Percentiles rank a stretch among this genome's conserved stretches.
These are phyloP conservation scores for Rhodotorula sp. DNA, from an alignment of 1,284 basidiomycete genomes.

Conservation along the genomic window DNA sequence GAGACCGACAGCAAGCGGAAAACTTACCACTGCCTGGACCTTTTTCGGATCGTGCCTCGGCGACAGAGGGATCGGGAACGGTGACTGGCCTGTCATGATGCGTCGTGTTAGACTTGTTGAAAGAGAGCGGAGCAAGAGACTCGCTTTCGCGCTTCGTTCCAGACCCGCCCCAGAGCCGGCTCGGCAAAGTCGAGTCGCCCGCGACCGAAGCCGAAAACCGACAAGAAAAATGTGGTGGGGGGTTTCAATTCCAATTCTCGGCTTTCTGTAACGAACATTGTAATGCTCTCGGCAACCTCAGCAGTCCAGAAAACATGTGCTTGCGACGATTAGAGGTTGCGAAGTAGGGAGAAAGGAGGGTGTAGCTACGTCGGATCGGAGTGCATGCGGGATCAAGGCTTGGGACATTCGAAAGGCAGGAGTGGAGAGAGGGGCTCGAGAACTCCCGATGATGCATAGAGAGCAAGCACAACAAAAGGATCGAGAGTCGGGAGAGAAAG, in stretches of 20 bases:
- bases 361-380: too few relatives aligned
- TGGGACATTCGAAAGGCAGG: too few relatives aligned
- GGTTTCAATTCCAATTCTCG: too few relatives aligned
- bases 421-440: too few relatives aligned
- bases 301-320: not conserved
- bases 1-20: not conserved
- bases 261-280: too few relatives aligned
- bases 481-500: not conserved
- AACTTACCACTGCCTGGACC: conserved; percentile 20
- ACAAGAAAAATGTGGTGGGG: too few relatives aligned
- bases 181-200: not conserved
- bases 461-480: not conserved
- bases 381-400: too few relatives aligned
- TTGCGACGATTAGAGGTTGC: conserved; percentile 2
- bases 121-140: not conserved
- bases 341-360: not conserved
- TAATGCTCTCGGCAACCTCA: too few relatives aligned
- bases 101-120: not conserved
- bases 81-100: not conserved
- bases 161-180: not conserved
- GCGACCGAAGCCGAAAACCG: too few relatives aligned
- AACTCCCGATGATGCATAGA: too few relatives aligned
- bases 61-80: conserved; percentile 16
- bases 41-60: conserved; percentile 12
- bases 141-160: not conserved